Base-by-base conservation (phyloP, 2,329 filamentous ascomycete genomes). In the Epichloe gansuensis region DNA sequence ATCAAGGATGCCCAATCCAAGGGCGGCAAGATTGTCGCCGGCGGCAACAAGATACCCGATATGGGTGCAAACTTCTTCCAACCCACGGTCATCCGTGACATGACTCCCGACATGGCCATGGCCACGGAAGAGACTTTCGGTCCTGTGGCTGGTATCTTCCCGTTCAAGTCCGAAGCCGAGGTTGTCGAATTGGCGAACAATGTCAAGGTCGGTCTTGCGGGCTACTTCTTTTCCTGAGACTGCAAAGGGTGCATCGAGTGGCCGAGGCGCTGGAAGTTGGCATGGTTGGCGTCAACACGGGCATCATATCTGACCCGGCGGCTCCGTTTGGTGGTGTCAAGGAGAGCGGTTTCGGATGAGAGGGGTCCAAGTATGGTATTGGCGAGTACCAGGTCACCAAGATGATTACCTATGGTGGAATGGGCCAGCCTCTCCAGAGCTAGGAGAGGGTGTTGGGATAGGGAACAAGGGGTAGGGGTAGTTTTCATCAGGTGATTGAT, bases 101-200 rank as follows among this genome's bases (percentile, higher is more conserved):
- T 95, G 84, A 95, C 76, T 11, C 74, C 77, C 53, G 82, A 90
- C 42, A 97, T 97, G 93, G 76, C 80, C 54, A 77, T 97, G 59
- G 84, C 87, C 4, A 74, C 74, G 1, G 91, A 97, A 68, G 93
- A 98, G 74, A 98, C 91, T 0, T 98, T 98, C 65, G 93, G 93
- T 0, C 93, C 93, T 3, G 86, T 97, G 0, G 91, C 90, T 0
- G 91, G 87, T 0, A 70, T 97, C 13, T 96, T 96, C 74, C 78
- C 82, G 47, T 98, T 97, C 64, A 79, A 87, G 46, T 89, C 84
- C 0, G 93, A 97, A 70, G 83, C 85, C 50, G 90, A 97, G 62
- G 93, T 95, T 5, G 81, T 97, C 34, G 74, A 78, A 56, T 71
- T 91, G 58, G 91, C 93, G 4, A 98, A 98, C 68, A 69, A 73